A percentile compares a stretch with the other conserved stretches of the same genome.
phyloP scores from a whole-genome alignment of 345 rosid genomes.

The Cardamine occulta region DNA sequence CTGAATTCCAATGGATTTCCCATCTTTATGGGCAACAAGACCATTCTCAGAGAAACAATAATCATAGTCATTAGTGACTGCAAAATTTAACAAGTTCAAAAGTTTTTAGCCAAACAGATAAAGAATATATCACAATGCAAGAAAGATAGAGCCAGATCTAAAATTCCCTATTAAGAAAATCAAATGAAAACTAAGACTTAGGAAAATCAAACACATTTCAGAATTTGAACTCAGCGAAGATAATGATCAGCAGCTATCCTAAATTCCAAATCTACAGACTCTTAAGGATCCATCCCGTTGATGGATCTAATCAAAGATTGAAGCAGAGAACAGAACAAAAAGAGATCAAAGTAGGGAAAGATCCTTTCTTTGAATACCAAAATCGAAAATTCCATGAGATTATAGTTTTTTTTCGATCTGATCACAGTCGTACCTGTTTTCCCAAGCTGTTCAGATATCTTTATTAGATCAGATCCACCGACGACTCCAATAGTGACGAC shows the following conservation, averaged over 20 bases:
- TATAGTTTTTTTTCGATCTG: not conserved
- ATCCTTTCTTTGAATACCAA: slow-evolving; percentile 1
- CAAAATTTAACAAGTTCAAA: slow-evolving; percentile 33
- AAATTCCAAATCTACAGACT: slow-evolving; percentile 20
- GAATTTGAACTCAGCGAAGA: not conserved
- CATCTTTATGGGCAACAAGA: slow-evolving; percentile 93
- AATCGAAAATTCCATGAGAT: not conserved
- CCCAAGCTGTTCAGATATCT: slow-evolving; percentile 97
- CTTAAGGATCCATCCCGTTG: not conserved
- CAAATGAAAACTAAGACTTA: slow-evolving; percentile 17
- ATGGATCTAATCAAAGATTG: not conserved
- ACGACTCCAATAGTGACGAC: slow-evolving; percentile 88
- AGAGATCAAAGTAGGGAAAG: not conserved
- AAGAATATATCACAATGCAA: slow-evolving; percentile 2
- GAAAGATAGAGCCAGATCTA: slow-evolving; percentile 21
- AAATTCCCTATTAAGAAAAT: not conserved
- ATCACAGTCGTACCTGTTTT: slow-evolving; percentile 58
- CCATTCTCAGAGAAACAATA: slow-evolving; percentile 97
- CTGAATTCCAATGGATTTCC: slow-evolving; percentile 82
- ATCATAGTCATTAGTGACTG: slow-evolving; percentile 86
- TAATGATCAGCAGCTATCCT: slow-evolving; percentile 7
- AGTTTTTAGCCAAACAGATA: not conserved
- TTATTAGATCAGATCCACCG: slow-evolving; percentile 92
- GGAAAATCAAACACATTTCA: slow-evolving; percentile 7
- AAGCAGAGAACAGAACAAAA: not conserved